These are phyloP conservation scores for Fusarium abutilonis DNA, from an alignment of 2,329 filamentous ascomycete genomes.

Conservation along the genomic window DNA sequence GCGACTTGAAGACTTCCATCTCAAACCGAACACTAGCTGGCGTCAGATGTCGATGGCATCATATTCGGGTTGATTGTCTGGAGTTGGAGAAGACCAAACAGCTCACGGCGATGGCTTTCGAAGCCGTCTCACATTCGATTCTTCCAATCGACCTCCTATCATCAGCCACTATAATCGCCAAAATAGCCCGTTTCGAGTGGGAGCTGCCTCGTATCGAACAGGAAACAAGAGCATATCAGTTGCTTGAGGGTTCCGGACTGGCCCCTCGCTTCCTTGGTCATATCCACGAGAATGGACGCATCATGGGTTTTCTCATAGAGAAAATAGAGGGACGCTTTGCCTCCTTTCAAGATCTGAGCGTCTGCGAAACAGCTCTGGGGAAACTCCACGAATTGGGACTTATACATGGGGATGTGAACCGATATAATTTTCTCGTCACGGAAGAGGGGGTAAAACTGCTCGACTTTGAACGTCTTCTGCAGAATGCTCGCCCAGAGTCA, in stretches of 20 bases:
- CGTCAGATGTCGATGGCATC: not conserved
- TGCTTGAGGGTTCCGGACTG: slow-evolving; percentile 44
- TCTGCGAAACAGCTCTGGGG: not conserved
- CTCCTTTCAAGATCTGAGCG: not conserved
- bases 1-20: not conserved
- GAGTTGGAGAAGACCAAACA: not conserved
- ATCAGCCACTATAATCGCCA: slow-evolving; percentile 38
- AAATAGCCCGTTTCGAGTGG: slow-evolving; percentile 50
- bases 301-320: slow-evolving; percentile 4
- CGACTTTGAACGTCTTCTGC: not conserved
- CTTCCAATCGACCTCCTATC: not conserved
- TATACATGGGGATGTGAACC: not conserved
- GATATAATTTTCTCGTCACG: not conserved
- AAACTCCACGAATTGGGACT: not conserved
- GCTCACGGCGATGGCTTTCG: slow-evolving; percentile 1
- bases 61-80: not conserved
- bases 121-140: not conserved
- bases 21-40: not conserved
- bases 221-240: slow-evolving; percentile 47
- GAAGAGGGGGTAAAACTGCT: not conserved
- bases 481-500: not conserved
- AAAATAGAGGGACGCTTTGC: slow-evolving; percentile 1
- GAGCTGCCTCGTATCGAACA: slow-evolving; percentile 48
- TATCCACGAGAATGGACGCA: slow-evolving; percentile 3
- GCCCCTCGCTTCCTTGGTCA: slow-evolving; percentile 1